Base-by-base conservation (phyloP, 108 stramenopile species). In the Nitzschia putrida region DNA sequence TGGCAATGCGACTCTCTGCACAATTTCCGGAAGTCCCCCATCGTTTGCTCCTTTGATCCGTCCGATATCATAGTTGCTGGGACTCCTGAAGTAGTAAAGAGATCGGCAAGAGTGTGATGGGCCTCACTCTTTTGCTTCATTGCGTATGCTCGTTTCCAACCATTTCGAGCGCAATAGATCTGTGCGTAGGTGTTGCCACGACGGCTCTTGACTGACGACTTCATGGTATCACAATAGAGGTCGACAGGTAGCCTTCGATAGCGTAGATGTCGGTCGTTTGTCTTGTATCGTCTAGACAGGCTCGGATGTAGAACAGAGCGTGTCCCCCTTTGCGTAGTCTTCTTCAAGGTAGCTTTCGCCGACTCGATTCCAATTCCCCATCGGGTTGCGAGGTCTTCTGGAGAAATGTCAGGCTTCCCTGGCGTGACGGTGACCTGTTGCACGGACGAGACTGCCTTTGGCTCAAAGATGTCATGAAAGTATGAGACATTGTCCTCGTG, bases 31-130 rank as follows among this genome's bases (percentile, higher is more conserved):
- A 79, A 79, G 0, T 69, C 75, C 1, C 65, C 69, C 6, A 23
- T 20, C 13, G 44, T 44, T 44, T 81, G 80, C 8, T 66, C 61
- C 8, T 41, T 6, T 10, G 72, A 37, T 1, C 53, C 58, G 47
- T 76, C 80, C 52, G 42, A 55, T 0, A 84, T 45, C 2, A 80
- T 21, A 0, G 59, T 64, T 60, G 53, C 53, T 0, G 83, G 83
- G 18, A 51, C 79, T 13, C 79, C 79, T 56, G 78, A 38, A 44
- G 9, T 44, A 44, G 44, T 13, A 13, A 44, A 44, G 13, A 44
- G 44, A 9, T 9, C 9, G 9, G 57, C 63, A 0, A 83, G 2
- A 0, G 82, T 72, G 21, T 56, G 13, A 7, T 44, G 39, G 18
- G 66, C 61, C 16, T 79, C 74, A 0, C 44, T 40, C 38, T 69